These are phyloP conservation scores for Spinacia oleracea DNA, from an alignment of 179 eudicot species.

Conservation along the genomic window DNA sequence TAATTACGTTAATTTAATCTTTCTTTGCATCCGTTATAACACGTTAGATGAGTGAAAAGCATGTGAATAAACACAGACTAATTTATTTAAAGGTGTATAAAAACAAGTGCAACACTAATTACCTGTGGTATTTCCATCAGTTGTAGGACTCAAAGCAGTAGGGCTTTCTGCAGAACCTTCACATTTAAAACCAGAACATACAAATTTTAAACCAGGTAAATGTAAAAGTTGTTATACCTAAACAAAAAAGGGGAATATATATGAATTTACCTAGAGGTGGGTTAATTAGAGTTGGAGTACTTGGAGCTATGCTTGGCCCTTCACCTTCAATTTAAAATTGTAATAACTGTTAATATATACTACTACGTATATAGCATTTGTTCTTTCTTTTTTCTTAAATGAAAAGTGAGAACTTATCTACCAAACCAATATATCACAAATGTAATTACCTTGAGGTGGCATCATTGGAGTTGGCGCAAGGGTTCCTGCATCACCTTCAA, in stretches of 20 bases:
- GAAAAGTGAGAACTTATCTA: no score
- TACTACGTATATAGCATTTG: no score
- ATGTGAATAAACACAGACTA: no score
- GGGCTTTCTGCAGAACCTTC: background rate
- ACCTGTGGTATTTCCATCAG: constrained; percentile 1
- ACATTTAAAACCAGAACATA: background rate
- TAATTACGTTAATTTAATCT: no score
- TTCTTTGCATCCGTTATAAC: no score
- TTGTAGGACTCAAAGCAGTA: background rate
- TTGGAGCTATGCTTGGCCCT: background rate
- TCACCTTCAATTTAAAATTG: background rate
- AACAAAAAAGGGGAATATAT: no score
- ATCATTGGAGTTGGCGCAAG: constrained; percentile 1
- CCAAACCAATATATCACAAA: background rate
- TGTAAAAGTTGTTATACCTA: no score
- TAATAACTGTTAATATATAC: no score
- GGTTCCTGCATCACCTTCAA: constrained; percentile 4
- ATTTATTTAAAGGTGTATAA: no score
- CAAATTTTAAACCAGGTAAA: background rate
- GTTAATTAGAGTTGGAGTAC: background rate
- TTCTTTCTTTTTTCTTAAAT: background rate
- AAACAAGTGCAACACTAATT: background rate
- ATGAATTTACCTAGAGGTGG: background rate
- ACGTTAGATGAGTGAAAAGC: no score
- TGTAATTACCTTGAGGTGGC: background rate